Conservation (phyloP, 129 eudicot genomes). For the Cynara cardunculus region DNA sequence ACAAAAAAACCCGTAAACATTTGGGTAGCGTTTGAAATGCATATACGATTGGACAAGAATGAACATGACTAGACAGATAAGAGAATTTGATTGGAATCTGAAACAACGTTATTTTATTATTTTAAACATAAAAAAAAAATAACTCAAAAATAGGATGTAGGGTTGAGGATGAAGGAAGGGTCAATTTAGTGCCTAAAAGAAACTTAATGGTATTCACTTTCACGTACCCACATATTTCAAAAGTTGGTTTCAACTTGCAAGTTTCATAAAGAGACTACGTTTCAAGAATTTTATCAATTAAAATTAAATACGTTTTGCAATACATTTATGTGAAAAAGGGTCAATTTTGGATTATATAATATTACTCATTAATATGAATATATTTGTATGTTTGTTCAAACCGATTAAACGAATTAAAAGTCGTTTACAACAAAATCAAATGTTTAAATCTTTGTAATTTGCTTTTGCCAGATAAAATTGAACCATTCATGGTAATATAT, state of each 20-base stretch:
- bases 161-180: conserved; percentile 15
- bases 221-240: conserved; percentile 4
- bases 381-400: too few relatives aligned
- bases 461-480: too few relatives aligned
- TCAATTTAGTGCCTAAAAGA: conserved; percentile 25
- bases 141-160: conserved; percentile 10
- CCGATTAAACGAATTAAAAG: neutral
- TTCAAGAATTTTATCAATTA: neutral
- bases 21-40: too few relatives aligned
- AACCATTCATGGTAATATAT: too few relatives aligned
- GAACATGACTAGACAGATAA: too few relatives aligned
- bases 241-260: conserved; percentile 19
- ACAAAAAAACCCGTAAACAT: too few relatives aligned
- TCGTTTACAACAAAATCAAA: too few relatives aligned
- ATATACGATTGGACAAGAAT: too few relatives aligned
- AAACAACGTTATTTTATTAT: neutral
- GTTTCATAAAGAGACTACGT: neutral
- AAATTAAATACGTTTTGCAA: too few relatives aligned
- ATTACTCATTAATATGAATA: neutral
- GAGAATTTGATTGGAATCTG: too few relatives aligned
- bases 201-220: conserved; percentile 22
- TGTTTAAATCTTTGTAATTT: neutral
- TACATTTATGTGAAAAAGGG: too few relatives aligned
- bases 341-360: neutral
- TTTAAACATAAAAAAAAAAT: too few relatives aligned